A percentile compares a stretch with the other conserved stretches of the same genome.
phyloP scores from a whole-genome alignment of 192 early-diverging fungal species.

The Entophlyctis luteolus region DNA sequence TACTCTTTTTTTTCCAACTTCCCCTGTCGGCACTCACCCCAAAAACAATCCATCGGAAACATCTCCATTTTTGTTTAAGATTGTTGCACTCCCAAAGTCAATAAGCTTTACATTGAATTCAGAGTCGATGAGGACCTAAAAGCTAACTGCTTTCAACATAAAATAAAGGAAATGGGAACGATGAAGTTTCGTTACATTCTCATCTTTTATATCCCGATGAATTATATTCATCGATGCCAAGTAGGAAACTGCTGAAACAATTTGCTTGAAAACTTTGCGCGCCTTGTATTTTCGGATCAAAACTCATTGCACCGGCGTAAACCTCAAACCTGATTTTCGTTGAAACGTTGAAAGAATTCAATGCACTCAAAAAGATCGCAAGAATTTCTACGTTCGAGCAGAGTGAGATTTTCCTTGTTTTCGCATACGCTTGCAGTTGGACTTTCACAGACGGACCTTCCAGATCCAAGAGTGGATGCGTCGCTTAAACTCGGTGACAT shows the following conservation, averaged over 20 bases:
- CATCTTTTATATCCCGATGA: constrained; percentile 81
- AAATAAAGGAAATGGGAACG: no score
- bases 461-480: no score
- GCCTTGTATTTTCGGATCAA: no score
- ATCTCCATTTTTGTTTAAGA: constrained; percentile 27
- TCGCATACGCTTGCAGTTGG: no score
- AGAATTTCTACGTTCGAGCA: constrained; percentile 43
- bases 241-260: constrained; percentile 61
- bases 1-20: no score
- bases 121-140: constrained; percentile 41
- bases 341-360: constrained; percentile 60
- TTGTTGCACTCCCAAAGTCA: constrained; percentile 62
- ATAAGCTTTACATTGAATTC: constrained; percentile 56
- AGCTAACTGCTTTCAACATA: no score
- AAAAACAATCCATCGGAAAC: constrained; percentile 47
- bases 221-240: constrained; percentile 62
- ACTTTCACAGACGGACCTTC: no score
- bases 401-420: no score
- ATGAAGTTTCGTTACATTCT: constrained; percentile 37
- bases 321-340: constrained; percentile 46
- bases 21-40: neutral
- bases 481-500: no score
- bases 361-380: constrained; percentile 75
- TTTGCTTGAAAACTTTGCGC: constrained; percentile 65
- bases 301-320: no score